Percentiles rank a stretch among this genome's conserved stretches.
These are phyloP conservation scores for Sporothrix pallida DNA, from an alignment of 2,329 filamentous ascomycete species.

Conservation along the genomic window DNA sequence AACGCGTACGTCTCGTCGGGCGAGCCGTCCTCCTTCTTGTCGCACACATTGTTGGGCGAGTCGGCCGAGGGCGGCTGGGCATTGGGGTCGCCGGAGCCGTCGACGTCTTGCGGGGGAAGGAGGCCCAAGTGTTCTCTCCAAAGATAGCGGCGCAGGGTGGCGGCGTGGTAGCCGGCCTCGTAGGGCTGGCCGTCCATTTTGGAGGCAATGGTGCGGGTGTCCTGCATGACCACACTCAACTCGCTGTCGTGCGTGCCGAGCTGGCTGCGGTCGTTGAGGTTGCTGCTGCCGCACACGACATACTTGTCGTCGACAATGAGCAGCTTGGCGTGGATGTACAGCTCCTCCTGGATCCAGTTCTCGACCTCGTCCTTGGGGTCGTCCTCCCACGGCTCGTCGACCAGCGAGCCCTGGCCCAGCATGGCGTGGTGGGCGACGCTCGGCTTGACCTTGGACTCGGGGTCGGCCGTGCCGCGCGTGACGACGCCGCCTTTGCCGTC, in stretches of 20 bases:
- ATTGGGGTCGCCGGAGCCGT: slow-evolving; percentile 72
- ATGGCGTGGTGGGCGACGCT: slow-evolving; percentile 82
- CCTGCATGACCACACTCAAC: slow-evolving; percentile 87
- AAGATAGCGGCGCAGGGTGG: slow-evolving; percentile 80
- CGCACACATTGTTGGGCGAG: slow-evolving; percentile 67
- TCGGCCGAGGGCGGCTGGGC: slow-evolving; percentile 72
- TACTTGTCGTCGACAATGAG: slow-evolving; percentile 86
- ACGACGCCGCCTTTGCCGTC: background rate
- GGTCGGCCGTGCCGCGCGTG: background rate
- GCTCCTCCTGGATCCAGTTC: slow-evolving; percentile 93
- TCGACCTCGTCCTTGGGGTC: slow-evolving; percentile 76
- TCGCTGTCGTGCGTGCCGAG: slow-evolving; percentile 90
- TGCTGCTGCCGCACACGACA: slow-evolving; percentile 84
- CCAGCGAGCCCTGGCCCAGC: slow-evolving; percentile 65
- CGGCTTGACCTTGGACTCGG: slow-evolving; percentile 42
- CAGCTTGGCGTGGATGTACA: slow-evolving; percentile 93
- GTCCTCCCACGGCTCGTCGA: slow-evolving; percentile 77
- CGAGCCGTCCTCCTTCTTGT: slow-evolving; percentile 41
- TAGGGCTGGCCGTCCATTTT: slow-evolving; percentile 80
- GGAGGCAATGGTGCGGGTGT: slow-evolving; percentile 72
- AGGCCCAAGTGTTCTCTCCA: slow-evolving; percentile 93
- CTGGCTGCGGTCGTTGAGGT: slow-evolving; percentile 90
- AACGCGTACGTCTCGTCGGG: slow-evolving; percentile 66
- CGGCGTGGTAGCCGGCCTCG: slow-evolving; percentile 75
- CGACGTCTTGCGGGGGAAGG: slow-evolving; percentile 74